These are phyloP conservation scores for Plasmodium reichenowi DNA, from an alignment of 169 alveolate genomes.

Conservation along the genomic window DNA sequence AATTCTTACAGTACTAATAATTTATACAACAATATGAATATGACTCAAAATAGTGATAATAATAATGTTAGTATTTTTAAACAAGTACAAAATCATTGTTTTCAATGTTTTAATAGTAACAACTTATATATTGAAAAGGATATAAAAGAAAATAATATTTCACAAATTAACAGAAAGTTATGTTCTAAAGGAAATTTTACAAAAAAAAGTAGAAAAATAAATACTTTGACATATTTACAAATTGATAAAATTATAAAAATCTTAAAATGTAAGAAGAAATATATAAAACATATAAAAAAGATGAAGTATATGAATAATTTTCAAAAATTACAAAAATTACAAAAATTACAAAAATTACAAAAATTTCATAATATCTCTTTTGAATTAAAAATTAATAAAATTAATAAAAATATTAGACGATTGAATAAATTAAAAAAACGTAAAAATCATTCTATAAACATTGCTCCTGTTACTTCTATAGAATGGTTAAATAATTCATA, in stretches of 20 bases:
- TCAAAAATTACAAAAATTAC: background rate
- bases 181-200: background rate
- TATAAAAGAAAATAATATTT: background rate
- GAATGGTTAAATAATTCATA: slow-evolving; percentile 71
- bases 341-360: background rate
- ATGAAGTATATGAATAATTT: background rate
- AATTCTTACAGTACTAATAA: too few species aligned
- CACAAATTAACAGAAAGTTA: too few species aligned
- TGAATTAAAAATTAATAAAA: background rate
- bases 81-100: background rate
- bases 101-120: background rate
- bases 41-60: too few species aligned
- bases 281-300: background rate
- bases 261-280: background rate
- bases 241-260: background rate
- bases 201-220: background rate
- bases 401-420: slow-evolving; percentile 29
- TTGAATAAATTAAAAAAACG: slow-evolving; percentile 23
- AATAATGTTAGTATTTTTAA: background rate
- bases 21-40: too few species aligned
- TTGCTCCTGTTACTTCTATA: slow-evolving; percentile 1
- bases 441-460: slow-evolving; percentile 3
- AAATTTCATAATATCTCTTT: background rate
- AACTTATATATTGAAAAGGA: background rate
- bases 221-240: background rate